Percentiles rank a stretch among this genome's conserved stretches.
Evolutionary conservation across 176 grass and related monocot species (phyloP).

Genomic region (Eleusine coracana): DNA sequence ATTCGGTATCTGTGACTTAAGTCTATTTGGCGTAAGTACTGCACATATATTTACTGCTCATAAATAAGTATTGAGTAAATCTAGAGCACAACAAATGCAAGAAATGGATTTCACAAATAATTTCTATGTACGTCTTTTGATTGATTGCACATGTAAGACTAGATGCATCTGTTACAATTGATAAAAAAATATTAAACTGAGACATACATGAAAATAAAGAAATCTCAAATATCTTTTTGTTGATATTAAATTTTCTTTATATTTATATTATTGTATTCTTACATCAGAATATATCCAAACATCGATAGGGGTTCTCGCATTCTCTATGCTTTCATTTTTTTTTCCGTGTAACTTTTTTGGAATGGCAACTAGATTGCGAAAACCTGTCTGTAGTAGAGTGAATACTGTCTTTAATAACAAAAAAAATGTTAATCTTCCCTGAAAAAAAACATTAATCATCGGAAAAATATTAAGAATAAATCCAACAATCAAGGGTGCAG

Average conservation of each 20-base stretch:
- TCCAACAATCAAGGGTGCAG: background rate
- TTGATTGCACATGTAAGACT: background rate
- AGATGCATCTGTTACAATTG: background rate
- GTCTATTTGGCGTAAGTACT: slow-evolving; percentile 7
- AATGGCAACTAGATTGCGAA: background rate
- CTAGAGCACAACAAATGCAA: slow-evolving; percentile 12
- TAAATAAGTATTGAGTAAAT: slow-evolving; percentile 8
- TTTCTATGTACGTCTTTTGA: slow-evolving; percentile 16
- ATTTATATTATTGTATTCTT: background rate
- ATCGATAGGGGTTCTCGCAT: background rate
- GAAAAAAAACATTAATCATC: background rate
- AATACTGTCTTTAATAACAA: background rate
- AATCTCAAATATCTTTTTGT: background rate
- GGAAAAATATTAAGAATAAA: slow-evolving; percentile 10
- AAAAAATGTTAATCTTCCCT: background rate
- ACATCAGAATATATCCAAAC: background rate
- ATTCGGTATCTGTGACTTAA: background rate
- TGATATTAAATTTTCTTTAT: background rate
- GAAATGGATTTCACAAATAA: background rate
- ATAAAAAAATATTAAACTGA: slow-evolving; percentile 18
- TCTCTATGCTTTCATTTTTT: background rate
- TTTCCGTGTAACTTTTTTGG: background rate
- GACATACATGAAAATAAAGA: background rate
- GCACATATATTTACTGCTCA: background rate
- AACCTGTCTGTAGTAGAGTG: background rate